phyloP scores from a whole-genome alignment of 108 stramenopile genomes.

The Seminavis robusta region DNA sequence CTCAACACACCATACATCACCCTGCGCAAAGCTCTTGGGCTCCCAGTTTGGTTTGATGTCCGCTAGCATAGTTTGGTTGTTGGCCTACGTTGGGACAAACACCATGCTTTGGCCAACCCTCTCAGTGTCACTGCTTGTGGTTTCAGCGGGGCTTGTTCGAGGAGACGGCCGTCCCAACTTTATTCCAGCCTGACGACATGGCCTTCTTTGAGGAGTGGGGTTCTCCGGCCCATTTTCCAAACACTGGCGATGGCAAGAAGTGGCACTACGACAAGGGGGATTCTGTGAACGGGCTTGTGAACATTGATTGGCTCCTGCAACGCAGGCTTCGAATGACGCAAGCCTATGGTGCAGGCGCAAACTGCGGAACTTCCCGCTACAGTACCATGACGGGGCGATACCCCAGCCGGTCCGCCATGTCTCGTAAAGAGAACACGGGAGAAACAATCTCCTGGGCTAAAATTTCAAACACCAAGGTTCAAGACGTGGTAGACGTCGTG shows the following conservation, averaged over 20 bases:
- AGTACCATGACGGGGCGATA: slow-evolving; percentile 33
- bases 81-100: too few species aligned
- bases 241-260: too few species aligned
- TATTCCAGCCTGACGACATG: slow-evolving; percentile 47
- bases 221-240: slow-evolving; percentile 12
- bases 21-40: too few species aligned
- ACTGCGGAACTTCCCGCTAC: slow-evolving; percentile 33
- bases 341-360: slow-evolving; percentile 27
- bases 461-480: slow-evolving; percentile 38
- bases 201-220: slow-evolving; percentile 31
- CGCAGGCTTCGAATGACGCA: slow-evolving; percentile 25
- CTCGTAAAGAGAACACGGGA: background rate
- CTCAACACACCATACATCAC: too few species aligned
- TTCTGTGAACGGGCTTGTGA: too few species aligned
- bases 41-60: too few species aligned
- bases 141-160: too few species aligned
- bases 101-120: too few species aligned
- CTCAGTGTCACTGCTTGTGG: too few species aligned
- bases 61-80: too few species aligned
- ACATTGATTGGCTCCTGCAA: slow-evolving; percentile 12
- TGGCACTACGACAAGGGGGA: too few species aligned
- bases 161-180: too few species aligned
- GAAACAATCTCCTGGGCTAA: slow-evolving; percentile 3
- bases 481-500: slow-evolving; percentile 2
- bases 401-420: slow-evolving; percentile 11